Percentiles rank a stretch among this genome's conserved stretches.
Evolutionary conservation across 805 yeast species (phyloP).

Genomic region (Alloascoidea africana): DNA sequence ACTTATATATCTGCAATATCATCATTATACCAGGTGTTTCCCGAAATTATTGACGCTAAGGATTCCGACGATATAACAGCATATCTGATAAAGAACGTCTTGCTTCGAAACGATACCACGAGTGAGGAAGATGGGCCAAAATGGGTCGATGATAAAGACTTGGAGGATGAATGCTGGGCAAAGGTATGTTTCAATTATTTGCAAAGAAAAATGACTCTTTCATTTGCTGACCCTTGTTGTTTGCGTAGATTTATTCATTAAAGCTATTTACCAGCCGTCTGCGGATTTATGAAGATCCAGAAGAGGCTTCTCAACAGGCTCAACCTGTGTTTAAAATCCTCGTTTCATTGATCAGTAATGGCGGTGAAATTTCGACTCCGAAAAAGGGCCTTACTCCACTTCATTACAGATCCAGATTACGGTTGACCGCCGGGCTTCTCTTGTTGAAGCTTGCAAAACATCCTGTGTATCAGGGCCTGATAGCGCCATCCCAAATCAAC

Average conservation of each 20-base stretch:
- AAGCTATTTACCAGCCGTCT: constrained; percentile 47
- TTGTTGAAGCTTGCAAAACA: constrained; percentile 48
- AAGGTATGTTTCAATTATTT: too few relatives aligned
- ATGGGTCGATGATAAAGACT: constrained; percentile 32
- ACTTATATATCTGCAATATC: constrained; percentile 46
- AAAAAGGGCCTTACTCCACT: constrained; percentile 34
- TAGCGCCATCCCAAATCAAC: constrained; percentile 36
- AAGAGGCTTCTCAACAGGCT: constrained; percentile 27
- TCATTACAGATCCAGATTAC: constrained; percentile 39
- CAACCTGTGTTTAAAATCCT: constrained; percentile 56
- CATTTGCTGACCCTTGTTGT: too few relatives aligned
- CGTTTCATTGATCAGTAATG: constrained; percentile 49
- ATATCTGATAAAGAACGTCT: constrained; percentile 42
- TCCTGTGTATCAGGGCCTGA: constrained; percentile 33
- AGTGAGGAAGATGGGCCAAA: constrained; percentile 15
- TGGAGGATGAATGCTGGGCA: constrained; percentile 15
- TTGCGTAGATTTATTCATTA: constrained; percentile 32
- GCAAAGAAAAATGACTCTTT: too few relatives aligned
- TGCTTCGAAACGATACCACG: constrained; percentile 31
- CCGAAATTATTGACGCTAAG: constrained; percentile 30
- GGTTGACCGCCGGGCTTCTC: constrained; percentile 53
- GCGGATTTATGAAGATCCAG: constrained; percentile 19
- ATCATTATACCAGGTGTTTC: constrained; percentile 36
- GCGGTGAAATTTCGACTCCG: constrained; percentile 60
- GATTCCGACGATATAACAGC: constrained; percentile 44